These are phyloP conservation scores for Umbelopsis vinacea DNA, from an alignment of 192 early-diverging fungal species.

Conservation along the genomic window DNA sequence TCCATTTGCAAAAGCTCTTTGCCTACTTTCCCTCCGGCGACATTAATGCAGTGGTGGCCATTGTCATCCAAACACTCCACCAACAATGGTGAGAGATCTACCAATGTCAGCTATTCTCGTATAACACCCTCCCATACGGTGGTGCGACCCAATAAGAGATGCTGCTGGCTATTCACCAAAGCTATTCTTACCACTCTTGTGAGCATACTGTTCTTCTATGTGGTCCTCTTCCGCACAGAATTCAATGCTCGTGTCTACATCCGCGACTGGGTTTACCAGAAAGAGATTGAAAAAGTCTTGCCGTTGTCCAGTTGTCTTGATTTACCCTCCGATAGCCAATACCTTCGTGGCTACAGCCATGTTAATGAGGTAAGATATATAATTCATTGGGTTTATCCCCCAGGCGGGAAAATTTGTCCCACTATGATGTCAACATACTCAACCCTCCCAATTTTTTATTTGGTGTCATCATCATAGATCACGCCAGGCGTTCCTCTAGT, in stretches of 20 bases:
- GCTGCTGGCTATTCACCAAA: slow-evolving; percentile 7
- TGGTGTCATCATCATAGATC: too few species aligned
- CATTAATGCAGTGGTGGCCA: slow-evolving; percentile 20
- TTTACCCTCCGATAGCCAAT: slow-evolving; percentile 14
- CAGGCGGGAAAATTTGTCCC: too few species aligned
- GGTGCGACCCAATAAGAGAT: slow-evolving; percentile 12
- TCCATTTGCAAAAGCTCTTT: neutral
- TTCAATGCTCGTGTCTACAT: slow-evolving; percentile 44
- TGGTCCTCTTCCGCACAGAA: slow-evolving; percentile 30
- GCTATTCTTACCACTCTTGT: slow-evolving; percentile 5
- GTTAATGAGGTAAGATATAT: slow-evolving; percentile 15
- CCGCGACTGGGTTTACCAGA: slow-evolving; percentile 32
- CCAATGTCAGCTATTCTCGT: slow-evolving; percentile 3
- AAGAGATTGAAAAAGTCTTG: slow-evolving; percentile 20
- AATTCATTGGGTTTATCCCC: too few species aligned
- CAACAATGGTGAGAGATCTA: neutral
- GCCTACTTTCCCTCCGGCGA: neutral
- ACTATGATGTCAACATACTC: too few species aligned
- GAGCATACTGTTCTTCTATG: slow-evolving; percentile 20
- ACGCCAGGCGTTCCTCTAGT: slow-evolving; percentile 19
- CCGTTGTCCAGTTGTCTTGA: slow-evolving; percentile 38
- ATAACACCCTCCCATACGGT: neutral
- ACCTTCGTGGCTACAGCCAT: slow-evolving; percentile 16
- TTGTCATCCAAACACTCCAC: neutral
- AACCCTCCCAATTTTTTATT: too few species aligned